Evolutionary conservation across 2,329 filamentous ascomycete species (phyloP).

Genomic region (Neoscytalidium dimidiatum): DNA sequence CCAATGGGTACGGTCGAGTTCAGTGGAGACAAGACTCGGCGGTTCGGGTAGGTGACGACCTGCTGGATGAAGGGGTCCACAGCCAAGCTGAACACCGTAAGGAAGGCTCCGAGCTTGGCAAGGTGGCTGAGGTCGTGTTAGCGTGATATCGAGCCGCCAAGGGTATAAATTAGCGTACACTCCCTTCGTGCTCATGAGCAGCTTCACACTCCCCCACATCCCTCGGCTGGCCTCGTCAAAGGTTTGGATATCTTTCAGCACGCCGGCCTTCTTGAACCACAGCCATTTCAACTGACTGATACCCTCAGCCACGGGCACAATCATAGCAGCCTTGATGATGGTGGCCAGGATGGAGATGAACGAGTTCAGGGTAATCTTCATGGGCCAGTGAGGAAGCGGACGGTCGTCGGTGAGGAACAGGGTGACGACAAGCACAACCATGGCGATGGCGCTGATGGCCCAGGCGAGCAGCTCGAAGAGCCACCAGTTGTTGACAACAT

Average conservation of each 20-base stretch:
- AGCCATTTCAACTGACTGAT: constrained; percentile 43
- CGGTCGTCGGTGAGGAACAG: constrained; percentile 18
- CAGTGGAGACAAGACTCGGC: background rate
- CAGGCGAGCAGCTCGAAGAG: constrained; percentile 11
- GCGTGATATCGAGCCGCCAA: background rate
- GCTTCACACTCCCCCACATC: background rate
- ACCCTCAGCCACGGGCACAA: constrained; percentile 34
- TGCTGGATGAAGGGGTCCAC: constrained; percentile 23
- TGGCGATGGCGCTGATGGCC: constrained; percentile 21
- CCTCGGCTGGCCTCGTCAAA: constrained; percentile 19
- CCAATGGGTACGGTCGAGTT: constrained; percentile 5
- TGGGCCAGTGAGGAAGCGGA: constrained; percentile 22
- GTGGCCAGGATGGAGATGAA: constrained; percentile 38
- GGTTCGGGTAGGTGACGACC: constrained; percentile 16
- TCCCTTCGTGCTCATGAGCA: constrained; percentile 3
- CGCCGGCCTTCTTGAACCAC: constrained; percentile 26
- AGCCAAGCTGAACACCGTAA: constrained; percentile 19
- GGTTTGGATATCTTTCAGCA: constrained; percentile 15
- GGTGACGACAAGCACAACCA: constrained; percentile 18
- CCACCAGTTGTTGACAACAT: constrained; percentile 13
- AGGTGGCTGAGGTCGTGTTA: background rate
- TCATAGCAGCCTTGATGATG: constrained; percentile 32
- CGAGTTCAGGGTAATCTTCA: constrained; percentile 31
- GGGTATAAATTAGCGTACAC: background rate
- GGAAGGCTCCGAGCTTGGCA: constrained; percentile 19